These are phyloP conservation scores for Peltaster fructicola DNA, from an alignment of 2,329 filamentous ascomycete species.

Conservation along the genomic window DNA sequence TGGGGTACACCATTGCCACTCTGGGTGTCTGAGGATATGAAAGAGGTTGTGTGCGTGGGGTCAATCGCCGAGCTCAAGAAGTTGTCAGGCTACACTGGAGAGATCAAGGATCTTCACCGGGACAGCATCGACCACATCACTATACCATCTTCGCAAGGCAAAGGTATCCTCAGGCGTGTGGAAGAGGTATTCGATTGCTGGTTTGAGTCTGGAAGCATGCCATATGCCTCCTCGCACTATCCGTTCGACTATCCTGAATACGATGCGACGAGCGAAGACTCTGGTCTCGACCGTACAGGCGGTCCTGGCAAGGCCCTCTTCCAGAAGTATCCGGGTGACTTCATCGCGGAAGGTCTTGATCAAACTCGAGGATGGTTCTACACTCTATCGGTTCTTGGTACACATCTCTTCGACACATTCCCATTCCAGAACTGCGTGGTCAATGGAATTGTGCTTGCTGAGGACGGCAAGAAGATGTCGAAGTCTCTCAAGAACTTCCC, in stretches of 20 bases:
- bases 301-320: conserved; percentile 41
- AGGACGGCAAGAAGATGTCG: conserved; percentile 97
- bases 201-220: conserved; percentile 95
- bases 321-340: conserved; percentile 72
- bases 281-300: conserved; percentile 11
- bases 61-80: conserved; percentile 70
- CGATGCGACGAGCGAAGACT: conserved; percentile 14
- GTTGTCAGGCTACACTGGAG: conserved; percentile 70
- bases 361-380: conserved; percentile 98
- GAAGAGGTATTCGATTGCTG: conserved; percentile 92
- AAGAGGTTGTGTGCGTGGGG: conserved; percentile 73
- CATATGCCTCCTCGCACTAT: conserved; percentile 78
- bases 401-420: conserved; percentile 65
- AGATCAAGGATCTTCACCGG: conserved; percentile 72
- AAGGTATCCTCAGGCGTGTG: conserved; percentile 61
- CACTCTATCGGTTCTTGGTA: conserved; percentile 73
- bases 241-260: conserved; percentile 71
- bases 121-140: conserved; percentile 90
- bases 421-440: conserved; percentile 96
- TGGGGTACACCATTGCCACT: conserved; percentile 89
- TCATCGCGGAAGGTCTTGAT: conserved; percentile 84
- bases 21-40: conserved; percentile 79
- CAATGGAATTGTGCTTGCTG: conserved; percentile 82
- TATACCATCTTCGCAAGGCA: conserved; percentile 77
- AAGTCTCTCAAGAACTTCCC: conserved; percentile 95